Percentiles rank a stretch among this genome's conserved stretches.
Evolutionary conservation across 164 flowering plant genomes (phyloP).

Genomic region (Vitis amurensis): DNA sequence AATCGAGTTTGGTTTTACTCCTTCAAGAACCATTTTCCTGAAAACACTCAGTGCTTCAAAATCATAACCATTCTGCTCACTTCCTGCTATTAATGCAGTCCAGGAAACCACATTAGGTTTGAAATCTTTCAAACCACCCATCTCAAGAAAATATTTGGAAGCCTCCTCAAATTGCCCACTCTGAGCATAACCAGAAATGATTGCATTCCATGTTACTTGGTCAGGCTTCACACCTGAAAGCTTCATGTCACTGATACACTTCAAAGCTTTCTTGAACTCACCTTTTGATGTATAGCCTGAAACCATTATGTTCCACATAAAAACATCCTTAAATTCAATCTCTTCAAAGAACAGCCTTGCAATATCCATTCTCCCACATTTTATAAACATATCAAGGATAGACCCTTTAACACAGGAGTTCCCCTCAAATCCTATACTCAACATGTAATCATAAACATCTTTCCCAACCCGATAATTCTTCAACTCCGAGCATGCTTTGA

Average conservation of each 20-base stretch:
- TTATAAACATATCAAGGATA: conserved; percentile 37
- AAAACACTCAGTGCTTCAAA: conserved; percentile 28
- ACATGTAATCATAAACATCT: conserved; percentile 39
- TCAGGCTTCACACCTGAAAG: conserved; percentile 32
- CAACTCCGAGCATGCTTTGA: conserved; percentile 39
- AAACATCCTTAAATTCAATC: conserved; percentile 33
- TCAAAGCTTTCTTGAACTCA: conserved; percentile 29
- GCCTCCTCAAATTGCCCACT: conserved; percentile 37
- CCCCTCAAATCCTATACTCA: conserved; percentile 40
- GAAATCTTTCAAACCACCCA: conserved; percentile 17
- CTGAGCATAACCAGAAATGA: conserved; percentile 37
- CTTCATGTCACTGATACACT: conserved; percentile 32
- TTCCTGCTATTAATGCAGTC: conserved; percentile 39
- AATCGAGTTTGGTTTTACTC: conserved; percentile 33
- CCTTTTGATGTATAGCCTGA: conserved; percentile 37
- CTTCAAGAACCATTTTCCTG: conserved; percentile 29
- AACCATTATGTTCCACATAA: conserved; percentile 44
- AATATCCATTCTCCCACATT: conserved; percentile 34
- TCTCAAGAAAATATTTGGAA: conserved; percentile 21
- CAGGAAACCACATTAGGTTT: conserved; percentile 40
- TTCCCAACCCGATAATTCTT: conserved; percentile 29
- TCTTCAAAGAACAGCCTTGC: conserved; percentile 28
- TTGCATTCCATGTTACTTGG: conserved; percentile 41
- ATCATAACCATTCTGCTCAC: conserved; percentile 32
- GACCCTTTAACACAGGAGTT: conserved; percentile 36